Base-by-base conservation (phyloP, 441 rosid genomes). In the Geranium incanum region DNA sequence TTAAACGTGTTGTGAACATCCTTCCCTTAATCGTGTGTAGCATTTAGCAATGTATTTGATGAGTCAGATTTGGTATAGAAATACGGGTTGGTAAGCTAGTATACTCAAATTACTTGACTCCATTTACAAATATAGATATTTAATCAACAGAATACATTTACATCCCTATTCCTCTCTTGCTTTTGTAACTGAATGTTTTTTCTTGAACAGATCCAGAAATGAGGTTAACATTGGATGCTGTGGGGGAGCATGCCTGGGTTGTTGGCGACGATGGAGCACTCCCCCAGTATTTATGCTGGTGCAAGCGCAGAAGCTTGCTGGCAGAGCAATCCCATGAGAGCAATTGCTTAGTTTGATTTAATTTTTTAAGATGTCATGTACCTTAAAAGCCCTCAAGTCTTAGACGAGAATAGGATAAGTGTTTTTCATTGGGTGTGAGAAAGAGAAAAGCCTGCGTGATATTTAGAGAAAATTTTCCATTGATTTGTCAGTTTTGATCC, bases 231-330 rank as follows among this genome's bases (percentile, higher is more conserved):
- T 70, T 92, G 80, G 86, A 87, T 18, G 86, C 75, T 50, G 90
- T 90, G 36, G 85, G 90, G 21, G 84, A 78, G 64, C 97, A 94
- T 82, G 43, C 81, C 2, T 92, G 98, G 97, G 90, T 94, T 28
- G 57, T 79, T 16, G 97, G 89, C 76, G 89, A 86, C 62, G 85
- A 86, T 2, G 91, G 95, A 3, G 87, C 79, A 0, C 78, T 89
- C 68, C 89, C 90, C 36, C 85, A 72, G 70, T 79, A 86, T 76
- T 73, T 82, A 21, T 94, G 97, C 70, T 89, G 97, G 91, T 94
- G 99, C 86, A 84, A 84, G 79, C 97, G 93, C 36, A 83, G 77
- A 45, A 71, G 79, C 67, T 28, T 79, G 77, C 77, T 11, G 72
- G 74, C 15, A 39, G 78, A 75, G 60, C 79, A 74, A 75, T 74